Evolutionary conservation across 306 rosid species (phyloP).

Genomic region (Prunus campanulata): DNA sequence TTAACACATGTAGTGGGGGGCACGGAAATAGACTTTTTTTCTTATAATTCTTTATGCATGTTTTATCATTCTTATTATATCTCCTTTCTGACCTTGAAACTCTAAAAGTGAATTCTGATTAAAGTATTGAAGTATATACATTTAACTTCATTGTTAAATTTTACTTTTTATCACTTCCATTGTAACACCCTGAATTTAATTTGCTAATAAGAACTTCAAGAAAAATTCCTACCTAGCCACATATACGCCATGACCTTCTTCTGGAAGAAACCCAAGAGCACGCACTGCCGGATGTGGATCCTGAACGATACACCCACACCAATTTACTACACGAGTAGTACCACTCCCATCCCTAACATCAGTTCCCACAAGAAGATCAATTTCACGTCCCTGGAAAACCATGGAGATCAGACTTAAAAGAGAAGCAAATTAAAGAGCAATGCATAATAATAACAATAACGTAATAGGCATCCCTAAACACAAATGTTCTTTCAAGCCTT

Average conservation of each 20-base stretch:
- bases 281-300: constrained; percentile 98
- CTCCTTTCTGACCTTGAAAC: no score
- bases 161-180: no score
- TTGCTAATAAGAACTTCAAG: background rate
- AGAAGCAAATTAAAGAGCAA: background rate
- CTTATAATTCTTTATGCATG: no score
- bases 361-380: constrained; percentile 79
- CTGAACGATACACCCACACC: constrained; percentile 97
- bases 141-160: no score
- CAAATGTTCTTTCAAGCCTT: constrained; percentile 1
- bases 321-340: constrained; percentile 69
- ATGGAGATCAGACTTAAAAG: constrained; percentile 19
- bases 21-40: no score
- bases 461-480: background rate
- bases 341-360: constrained; percentile 95
- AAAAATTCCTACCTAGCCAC: constrained; percentile 67
- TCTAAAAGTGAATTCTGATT: no score
- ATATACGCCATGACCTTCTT: constrained; percentile 97
- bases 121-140: no score
- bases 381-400: constrained; percentile 72
- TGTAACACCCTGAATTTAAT: no score
- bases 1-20: no score
- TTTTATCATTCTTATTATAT: no score
- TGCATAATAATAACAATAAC: constrained; percentile 1
- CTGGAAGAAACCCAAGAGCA: constrained; percentile 98